Conservation (phyloP, 2,329 filamentous ascomycete genomes). For the Aspergillus brasiliensis region DNA sequence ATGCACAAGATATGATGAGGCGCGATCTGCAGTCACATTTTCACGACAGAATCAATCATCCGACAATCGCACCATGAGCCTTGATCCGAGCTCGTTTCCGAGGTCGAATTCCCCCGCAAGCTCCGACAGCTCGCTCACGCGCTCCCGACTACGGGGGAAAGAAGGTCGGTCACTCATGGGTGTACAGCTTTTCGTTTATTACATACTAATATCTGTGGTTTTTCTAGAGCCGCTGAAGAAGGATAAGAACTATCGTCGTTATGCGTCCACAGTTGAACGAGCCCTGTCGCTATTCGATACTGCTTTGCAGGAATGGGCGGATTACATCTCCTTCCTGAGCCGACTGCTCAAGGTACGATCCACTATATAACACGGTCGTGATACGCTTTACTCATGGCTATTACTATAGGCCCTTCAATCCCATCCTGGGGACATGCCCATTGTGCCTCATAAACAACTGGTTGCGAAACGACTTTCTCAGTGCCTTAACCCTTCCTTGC, state of each 20-base stretch:
- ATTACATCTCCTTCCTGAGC: constrained; percentile 97
- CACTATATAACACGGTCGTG: background rate
- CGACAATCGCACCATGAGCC: constrained; percentile 44
- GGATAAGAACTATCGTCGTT: constrained; percentile 76
- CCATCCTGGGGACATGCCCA: constrained; percentile 69
- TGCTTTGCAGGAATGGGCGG: constrained; percentile 95
- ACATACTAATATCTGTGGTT: background rate
- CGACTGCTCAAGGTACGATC: constrained; percentile 76
- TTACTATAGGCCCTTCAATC: constrained; percentile 75
- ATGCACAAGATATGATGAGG: constrained; percentile 42
- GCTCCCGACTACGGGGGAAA: constrained; percentile 75
- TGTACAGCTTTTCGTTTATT: background rate
- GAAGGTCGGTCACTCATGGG: constrained; percentile 62
- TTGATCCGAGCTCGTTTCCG: constrained; percentile 45
- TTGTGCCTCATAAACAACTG: constrained; percentile 77
- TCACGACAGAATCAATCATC: constrained; percentile 24
- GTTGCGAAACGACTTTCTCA: constrained; percentile 92
- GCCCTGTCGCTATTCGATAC: constrained; percentile 89
- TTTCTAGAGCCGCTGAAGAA: constrained; percentile 48
- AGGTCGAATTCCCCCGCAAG: constrained; percentile 70
- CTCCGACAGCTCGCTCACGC: constrained; percentile 78
- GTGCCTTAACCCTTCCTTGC: constrained; percentile 89
- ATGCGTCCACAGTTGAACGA: constrained; percentile 84
- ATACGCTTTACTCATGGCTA: background rate
- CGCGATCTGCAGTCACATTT: constrained; percentile 19